Conservation (phyloP, 371 early-diverging fungal genomes). For the Apophysomyces trapeziformis region DNA sequence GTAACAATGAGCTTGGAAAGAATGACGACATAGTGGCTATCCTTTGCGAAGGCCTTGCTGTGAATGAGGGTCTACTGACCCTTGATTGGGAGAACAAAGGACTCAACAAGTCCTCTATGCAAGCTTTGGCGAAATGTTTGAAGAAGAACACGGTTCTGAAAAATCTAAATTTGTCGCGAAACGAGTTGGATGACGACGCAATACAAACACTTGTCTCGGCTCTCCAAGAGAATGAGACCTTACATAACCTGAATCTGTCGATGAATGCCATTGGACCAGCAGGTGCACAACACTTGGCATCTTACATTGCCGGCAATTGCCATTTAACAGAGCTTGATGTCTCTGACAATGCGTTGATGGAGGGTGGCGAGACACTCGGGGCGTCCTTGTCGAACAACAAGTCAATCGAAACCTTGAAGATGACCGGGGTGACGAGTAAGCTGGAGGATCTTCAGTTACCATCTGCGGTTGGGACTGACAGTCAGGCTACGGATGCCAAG, state of each 20-base stretch:
- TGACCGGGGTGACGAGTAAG: conserved; percentile 45
- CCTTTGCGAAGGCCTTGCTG: conserved; percentile 56
- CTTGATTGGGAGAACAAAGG: conserved; percentile 67
- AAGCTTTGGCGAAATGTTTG: conserved; percentile 29
- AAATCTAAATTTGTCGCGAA: conserved; percentile 54
- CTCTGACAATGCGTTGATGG: conserved; percentile 58
- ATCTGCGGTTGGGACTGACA: conserved; percentile 28
- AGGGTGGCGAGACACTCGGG: conserved; percentile 47
- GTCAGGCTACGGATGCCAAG: conserved; percentile 18
- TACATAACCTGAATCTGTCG: conserved; percentile 47
- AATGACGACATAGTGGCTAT: conserved; percentile 26
- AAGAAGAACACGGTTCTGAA: conserved; percentile 34
- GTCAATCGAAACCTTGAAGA: conserved; percentile 39
- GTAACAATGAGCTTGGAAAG: conserved; percentile 47
- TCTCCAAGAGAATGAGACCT: conserved; percentile 4
- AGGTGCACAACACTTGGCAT: conserved; percentile 40
- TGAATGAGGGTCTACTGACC: conserved; percentile 51
- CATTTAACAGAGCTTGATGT: conserved; percentile 53
- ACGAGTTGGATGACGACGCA: conserved; percentile 48
- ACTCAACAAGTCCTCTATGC: conserved; percentile 27
- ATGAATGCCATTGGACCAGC: conserved; percentile 45
- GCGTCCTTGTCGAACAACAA: conserved; percentile 40
- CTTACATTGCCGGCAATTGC: conserved; percentile 16
- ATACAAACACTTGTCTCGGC: conserved; percentile 31
- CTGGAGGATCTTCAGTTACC: conserved; percentile 38